Percentiles rank a stretch among this genome's conserved stretches.
Conservation (phyloP, 2,329 filamentous ascomycete species). For the Golovinomyces cichoracearum region DNA sequence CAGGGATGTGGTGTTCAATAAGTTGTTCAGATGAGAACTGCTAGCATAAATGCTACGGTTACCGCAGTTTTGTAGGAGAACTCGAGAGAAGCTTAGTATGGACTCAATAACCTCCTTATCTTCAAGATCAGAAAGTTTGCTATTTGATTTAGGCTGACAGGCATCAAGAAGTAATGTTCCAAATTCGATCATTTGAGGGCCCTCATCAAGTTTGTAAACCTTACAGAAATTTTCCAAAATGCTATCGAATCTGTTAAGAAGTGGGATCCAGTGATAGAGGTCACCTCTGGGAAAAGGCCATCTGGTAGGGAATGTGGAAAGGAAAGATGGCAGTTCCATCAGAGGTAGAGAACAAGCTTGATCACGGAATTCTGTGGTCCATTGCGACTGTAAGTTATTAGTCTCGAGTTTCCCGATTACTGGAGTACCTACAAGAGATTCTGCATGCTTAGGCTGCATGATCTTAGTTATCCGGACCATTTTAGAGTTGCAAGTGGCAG, state of each 20-base stretch:
- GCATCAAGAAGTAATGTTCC: slow-evolving; percentile 26
- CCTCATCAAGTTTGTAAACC: slow-evolving; percentile 53
- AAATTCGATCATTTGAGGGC: slow-evolving; percentile 59
- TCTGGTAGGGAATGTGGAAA: slow-evolving; percentile 56
- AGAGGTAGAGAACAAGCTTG: slow-evolving; percentile 42
- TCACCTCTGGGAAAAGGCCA: slow-evolving; percentile 95
- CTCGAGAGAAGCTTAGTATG: slow-evolving; percentile 60
- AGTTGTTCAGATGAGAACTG: slow-evolving; percentile 64
- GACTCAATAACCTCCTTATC: slow-evolving; percentile 58
- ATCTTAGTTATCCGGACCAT: slow-evolving; percentile 46
- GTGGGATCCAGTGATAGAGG: slow-evolving; percentile 90
- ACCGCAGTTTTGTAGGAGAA: slow-evolving; percentile 80
- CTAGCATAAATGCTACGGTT: slow-evolving; percentile 92
- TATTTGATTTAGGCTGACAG: slow-evolving; percentile 14
- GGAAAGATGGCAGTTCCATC: slow-evolving; percentile 48
- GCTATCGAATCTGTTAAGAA: slow-evolving; percentile 78
- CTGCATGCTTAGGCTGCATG: slow-evolving; percentile 40
- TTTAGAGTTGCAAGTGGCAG: slow-evolving; percentile 29
- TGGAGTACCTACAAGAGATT: slow-evolving; percentile 30
- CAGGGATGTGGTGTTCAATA: slow-evolving; percentile 68
- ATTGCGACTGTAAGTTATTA: slow-evolving; percentile 43
- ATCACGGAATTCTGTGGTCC: slow-evolving; percentile 57
- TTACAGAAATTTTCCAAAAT: slow-evolving; percentile 60
- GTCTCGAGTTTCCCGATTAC: slow-evolving; percentile 1
- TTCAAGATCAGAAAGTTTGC: slow-evolving; percentile 33